Evolutionary conservation across 768 basidiomycete species (phyloP).

Genomic region (Tylopilus felleus): DNA sequence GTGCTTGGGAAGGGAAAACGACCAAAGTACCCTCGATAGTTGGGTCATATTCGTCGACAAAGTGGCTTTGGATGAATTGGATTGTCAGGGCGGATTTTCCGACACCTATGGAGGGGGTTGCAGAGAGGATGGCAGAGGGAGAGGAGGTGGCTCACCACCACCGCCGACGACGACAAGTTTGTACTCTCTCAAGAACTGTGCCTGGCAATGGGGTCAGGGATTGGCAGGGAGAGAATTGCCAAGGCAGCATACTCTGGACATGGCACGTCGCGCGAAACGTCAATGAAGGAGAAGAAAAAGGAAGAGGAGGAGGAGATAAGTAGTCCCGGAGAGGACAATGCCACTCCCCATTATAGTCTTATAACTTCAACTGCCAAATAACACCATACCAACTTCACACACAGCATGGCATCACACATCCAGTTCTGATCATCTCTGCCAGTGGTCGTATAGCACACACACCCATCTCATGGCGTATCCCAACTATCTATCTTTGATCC

Average conservation of each 20-base stretch:
- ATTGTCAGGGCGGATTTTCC: constrained; percentile 95
- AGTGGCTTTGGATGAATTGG: constrained; percentile 96
- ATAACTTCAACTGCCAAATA: constrained; percentile 23
- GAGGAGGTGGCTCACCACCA: constrained; percentile 65
- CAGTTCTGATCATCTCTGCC: neutral
- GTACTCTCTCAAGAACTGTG: constrained; percentile 92
- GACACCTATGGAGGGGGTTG: constrained; percentile 23
- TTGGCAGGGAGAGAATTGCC: neutral
- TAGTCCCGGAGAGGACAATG: neutral
- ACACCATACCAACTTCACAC: constrained; percentile 17
- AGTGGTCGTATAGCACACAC: neutral
- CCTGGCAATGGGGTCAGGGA: constrained; percentile 39
- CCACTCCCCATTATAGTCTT: constrained; percentile 11
- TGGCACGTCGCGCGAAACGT: constrained; percentile 10
- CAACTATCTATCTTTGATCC: too few relatives aligned
- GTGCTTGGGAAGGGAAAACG: neutral
- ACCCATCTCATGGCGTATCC: neutral
- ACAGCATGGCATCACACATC: neutral
- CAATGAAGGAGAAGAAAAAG: neutral
- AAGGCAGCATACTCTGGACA: constrained; percentile 30
- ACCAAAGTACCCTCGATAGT: constrained; percentile 78
- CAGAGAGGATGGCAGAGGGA: constrained; percentile 23
- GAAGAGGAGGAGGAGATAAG: constrained; percentile 11
- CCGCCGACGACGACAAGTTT: constrained; percentile 98
- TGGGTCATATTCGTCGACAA: constrained; percentile 91